These are phyloP conservation scores for Hymenoscyphus fructigenus DNA, from an alignment of 2,329 filamentous ascomycete species.

Conservation along the genomic window DNA sequence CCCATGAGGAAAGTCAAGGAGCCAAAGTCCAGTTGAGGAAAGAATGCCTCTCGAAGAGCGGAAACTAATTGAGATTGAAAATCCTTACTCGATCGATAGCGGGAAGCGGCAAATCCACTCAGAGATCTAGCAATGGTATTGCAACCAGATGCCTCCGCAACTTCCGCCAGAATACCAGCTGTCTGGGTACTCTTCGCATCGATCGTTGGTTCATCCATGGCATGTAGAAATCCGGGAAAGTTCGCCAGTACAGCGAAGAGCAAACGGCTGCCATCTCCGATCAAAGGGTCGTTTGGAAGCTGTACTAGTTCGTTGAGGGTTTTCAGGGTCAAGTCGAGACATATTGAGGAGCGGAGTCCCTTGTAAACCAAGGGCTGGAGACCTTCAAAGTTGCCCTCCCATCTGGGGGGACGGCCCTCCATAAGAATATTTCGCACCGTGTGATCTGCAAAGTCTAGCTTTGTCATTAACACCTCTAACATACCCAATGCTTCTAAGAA, in stretches of 20 bases:
- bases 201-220: constrained; percentile 65
- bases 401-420: constrained; percentile 78
- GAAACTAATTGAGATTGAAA: constrained; percentile 73
- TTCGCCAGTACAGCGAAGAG: constrained; percentile 91
- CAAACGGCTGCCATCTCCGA: constrained; percentile 79
- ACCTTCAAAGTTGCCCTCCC: constrained; percentile 88
- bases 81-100: constrained; percentile 68
- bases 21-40: constrained; percentile 78
- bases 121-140: constrained; percentile 67
- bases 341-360: constrained; percentile 82
- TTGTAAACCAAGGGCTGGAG: constrained; percentile 86
- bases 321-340: constrained; percentile 73
- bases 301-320: constrained; percentile 76
- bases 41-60: constrained; percentile 74
- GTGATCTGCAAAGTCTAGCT: constrained; percentile 74
- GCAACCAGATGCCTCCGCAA: constrained; percentile 72
- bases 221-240: constrained; percentile 78
- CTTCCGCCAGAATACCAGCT: constrained; percentile 67
- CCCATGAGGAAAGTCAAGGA: constrained; percentile 90
- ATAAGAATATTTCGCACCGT: constrained; percentile 68
- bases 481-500: constrained; percentile 90
- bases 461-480: constrained; percentile 81
- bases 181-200: constrained; percentile 58
- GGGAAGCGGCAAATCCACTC: constrained; percentile 65
- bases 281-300: constrained; percentile 74